A percentile compares a stretch with the other conserved stretches of the same genome.
phyloP scores from a whole-genome alignment of 805 yeast genomes.

The Saccharomycopsis javanensis region DNA sequence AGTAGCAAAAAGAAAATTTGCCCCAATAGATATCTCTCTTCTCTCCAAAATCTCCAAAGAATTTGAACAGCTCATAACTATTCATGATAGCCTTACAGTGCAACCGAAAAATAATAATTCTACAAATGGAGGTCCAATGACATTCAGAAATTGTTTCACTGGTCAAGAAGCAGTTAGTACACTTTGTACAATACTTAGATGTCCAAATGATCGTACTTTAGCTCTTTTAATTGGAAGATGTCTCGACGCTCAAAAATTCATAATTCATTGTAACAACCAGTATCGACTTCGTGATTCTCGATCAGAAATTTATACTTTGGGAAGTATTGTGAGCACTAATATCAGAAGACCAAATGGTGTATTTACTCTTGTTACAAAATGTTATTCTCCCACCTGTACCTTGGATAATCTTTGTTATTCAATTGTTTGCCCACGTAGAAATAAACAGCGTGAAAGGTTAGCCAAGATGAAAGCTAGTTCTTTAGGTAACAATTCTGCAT shows the following conservation, averaged over 20 bases:
- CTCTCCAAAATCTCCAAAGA: conserved; percentile 74
- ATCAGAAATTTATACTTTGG: conserved; percentile 57
- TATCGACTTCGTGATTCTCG: conserved; percentile 84
- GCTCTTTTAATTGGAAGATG: conserved; percentile 86
- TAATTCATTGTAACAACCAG: conserved; percentile 92
- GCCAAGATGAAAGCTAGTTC: conserved; percentile 64
- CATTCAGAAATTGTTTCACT: conserved; percentile 82
- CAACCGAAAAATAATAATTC: not conserved
- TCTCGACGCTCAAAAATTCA: conserved; percentile 85
- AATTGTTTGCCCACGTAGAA: conserved; percentile 89
- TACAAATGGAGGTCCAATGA: conserved; percentile 35
- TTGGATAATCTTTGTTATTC: conserved; percentile 83
- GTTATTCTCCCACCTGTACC: conserved; percentile 95
- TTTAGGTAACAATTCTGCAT: not conserved
- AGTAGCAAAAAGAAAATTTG: conserved; percentile 28
- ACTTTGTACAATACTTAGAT: conserved; percentile 70
- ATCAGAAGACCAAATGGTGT: conserved; percentile 64
- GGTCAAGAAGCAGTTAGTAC: conserved; percentile 91
- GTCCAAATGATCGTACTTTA: conserved; percentile 79
- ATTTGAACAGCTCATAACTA: conserved; percentile 57
- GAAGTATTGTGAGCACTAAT: conserved; percentile 1
- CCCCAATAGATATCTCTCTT: conserved; percentile 82
- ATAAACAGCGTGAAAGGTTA: conserved; percentile 90
- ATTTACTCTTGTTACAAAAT: conserved; percentile 83
- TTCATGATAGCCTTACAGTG: conserved; percentile 39